Conservation (phyloP, 2,329 filamentous ascomycete genomes). For the Thermochaetoides dissita region DNA sequence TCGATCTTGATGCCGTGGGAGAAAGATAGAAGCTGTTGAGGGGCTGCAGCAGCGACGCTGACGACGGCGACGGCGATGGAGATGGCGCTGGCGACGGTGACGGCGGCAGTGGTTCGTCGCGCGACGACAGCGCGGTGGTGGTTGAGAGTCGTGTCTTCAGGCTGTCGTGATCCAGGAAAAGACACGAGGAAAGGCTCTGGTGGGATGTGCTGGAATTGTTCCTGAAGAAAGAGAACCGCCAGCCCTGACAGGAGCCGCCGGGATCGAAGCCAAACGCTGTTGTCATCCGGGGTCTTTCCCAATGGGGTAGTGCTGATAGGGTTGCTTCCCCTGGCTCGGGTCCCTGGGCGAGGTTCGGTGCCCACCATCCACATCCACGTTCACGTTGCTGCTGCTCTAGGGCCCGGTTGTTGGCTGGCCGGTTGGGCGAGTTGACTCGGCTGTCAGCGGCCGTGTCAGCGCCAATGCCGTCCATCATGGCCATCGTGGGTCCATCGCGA, state of each 20-base stretch:
- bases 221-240: slow-evolving; percentile 11
- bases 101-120: too few species aligned
- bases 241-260: slow-evolving; percentile 6
- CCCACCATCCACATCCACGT: neutral
- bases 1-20: slow-evolving; percentile 13
- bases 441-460: slow-evolving; percentile 6
- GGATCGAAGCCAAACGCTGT: slow-evolving; percentile 8
- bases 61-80: too few species aligned
- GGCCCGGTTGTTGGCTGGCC: neutral
- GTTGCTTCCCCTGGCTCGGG: slow-evolving; percentile 8
- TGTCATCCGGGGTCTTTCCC: slow-evolving; percentile 9
- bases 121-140: neutral
- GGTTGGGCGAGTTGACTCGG: too few species aligned
- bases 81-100: too few species aligned
- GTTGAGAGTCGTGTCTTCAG: neutral
- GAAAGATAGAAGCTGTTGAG: slow-evolving; percentile 14
- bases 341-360: slow-evolving; percentile 8
- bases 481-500: slow-evolving; percentile 3
- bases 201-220: slow-evolving; percentile 5
- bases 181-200: neutral
- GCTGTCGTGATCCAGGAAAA: neutral
- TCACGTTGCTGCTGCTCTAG: neutral
- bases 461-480: slow-evolving; percentile 8
- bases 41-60: neutral
- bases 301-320: slow-evolving; percentile 2